These are phyloP conservation scores for Sarocladium kiliense DNA, from an alignment of 2,329 filamentous ascomycete species.

Conservation along the genomic window DNA sequence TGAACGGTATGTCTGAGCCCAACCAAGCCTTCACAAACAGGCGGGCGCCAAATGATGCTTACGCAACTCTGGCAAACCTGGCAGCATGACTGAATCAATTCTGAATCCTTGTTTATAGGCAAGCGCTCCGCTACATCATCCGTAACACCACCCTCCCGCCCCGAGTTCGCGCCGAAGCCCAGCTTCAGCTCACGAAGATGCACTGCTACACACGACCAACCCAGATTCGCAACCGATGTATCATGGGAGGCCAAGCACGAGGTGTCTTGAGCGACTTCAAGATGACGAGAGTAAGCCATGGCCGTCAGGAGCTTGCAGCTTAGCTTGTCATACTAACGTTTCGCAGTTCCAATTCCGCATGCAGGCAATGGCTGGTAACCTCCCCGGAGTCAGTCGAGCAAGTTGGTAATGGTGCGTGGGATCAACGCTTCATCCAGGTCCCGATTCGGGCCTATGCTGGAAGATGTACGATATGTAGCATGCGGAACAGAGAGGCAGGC, in stretches of 20 bases:
- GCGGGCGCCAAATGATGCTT: too few species aligned
- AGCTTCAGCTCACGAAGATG: constrained; percentile 91
- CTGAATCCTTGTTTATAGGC: constrained; percentile 47
- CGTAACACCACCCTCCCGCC: constrained; percentile 83
- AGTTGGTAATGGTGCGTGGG: constrained; percentile 64
- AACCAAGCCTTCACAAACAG: too few species aligned
- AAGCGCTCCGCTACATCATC: constrained; percentile 89
- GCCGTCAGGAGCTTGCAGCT: background rate
- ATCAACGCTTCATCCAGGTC: background rate
- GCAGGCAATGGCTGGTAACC: constrained; percentile 75
- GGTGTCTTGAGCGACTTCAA: constrained; percentile 93
- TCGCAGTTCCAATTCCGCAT: constrained; percentile 84
- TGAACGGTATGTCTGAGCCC: constrained; percentile 77
- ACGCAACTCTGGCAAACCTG: too few species aligned
- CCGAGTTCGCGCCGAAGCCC: constrained; percentile 81
- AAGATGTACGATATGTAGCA: background rate
- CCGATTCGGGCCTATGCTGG: background rate
- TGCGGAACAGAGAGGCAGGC: background rate
- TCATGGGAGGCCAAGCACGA: constrained; percentile 82
- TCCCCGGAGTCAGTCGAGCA: constrained; percentile 93
- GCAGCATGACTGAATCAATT: background rate
- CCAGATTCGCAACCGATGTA: constrained; percentile 90
- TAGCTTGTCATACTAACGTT: constrained; percentile 19
- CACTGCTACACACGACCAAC: constrained; percentile 91
- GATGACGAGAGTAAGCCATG: constrained; percentile 71